Conservation (phyloP, 1,284 basidiomycete genomes). For the Moniliella sp. region DNA sequence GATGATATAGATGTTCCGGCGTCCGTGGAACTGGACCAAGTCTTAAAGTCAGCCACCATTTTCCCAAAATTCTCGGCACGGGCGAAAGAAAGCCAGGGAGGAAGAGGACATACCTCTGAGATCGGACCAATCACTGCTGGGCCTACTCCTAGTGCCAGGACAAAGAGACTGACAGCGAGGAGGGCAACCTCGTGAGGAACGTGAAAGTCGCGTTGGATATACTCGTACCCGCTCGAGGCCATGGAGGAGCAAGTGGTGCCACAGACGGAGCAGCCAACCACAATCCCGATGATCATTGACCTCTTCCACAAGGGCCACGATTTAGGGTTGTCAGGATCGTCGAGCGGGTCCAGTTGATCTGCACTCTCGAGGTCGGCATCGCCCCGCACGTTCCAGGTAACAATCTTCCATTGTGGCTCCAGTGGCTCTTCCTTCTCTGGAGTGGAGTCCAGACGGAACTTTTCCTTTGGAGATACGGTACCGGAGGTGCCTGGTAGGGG, state of each 20-base stretch:
- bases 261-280: not conserved
- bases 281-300: not conserved
- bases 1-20: conserved; percentile 14
- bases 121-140: conserved; percentile 5
- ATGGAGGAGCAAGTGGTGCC: conserved; percentile 16
- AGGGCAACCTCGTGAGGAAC: conserved; percentile 49
- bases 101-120: no score
- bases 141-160: conserved; percentile 36
- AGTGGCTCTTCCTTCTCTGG: no score
- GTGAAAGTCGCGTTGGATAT: conserved; percentile 43
- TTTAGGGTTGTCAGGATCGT: not conserved
- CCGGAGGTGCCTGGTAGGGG: no score
- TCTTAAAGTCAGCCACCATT: no score
- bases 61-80: no score
- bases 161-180: conserved; percentile 50
- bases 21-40: conserved; percentile 44
- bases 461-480: no score
- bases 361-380: no score
- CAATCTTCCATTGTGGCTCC: no score
- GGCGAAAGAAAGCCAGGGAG: no score
- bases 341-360: not conserved
- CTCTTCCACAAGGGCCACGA: not conserved
- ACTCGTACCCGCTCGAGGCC: conserved; percentile 37
- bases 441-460: no score
- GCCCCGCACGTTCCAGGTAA: no score